Percentiles rank a stretch among this genome's conserved stretches.
phyloP scores from a whole-genome alignment of 2,329 filamentous ascomycete species.

The Didymella exigua region DNA sequence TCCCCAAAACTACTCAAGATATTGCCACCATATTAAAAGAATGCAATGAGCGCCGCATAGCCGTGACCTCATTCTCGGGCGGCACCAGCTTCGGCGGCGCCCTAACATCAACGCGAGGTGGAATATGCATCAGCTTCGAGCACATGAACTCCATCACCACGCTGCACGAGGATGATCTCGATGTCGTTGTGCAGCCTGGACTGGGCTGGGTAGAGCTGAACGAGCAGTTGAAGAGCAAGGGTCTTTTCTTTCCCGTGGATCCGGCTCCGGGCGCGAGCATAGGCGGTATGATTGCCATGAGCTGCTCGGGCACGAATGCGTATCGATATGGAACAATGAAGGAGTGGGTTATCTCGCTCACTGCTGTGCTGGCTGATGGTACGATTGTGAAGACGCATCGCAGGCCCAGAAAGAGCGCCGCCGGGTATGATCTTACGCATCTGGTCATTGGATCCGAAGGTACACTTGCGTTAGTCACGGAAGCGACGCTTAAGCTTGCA shows the following conservation, averaged over 20 bases:
- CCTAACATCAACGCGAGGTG: slow-evolving; percentile 77
- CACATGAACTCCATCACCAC: slow-evolving; percentile 83
- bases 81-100: slow-evolving; percentile 89
- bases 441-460: slow-evolving; percentile 90
- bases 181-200: slow-evolving; percentile 64
- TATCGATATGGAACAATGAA: slow-evolving; percentile 94
- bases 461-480: slow-evolving; percentile 86
- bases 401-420: slow-evolving; percentile 83
- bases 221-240: slow-evolving; percentile 66
- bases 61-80: slow-evolving; percentile 84
- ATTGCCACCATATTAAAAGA: slow-evolving; percentile 81
- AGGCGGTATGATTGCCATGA: slow-evolving; percentile 75
- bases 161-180: slow-evolving; percentile 71
- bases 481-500: slow-evolving; percentile 83
- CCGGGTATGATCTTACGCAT: slow-evolving; percentile 88
- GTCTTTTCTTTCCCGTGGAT: slow-evolving; percentile 88
- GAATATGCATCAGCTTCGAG: slow-evolving; percentile 82
- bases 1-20: slow-evolving; percentile 75
- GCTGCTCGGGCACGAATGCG: slow-evolving; percentile 81
- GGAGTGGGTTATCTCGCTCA: slow-evolving; percentile 85
- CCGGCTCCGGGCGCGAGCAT: slow-evolving; percentile 92
- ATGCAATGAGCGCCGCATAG: slow-evolving; percentile 76
- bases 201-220: slow-evolving; percentile 86
- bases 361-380: slow-evolving; percentile 85
- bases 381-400: slow-evolving; percentile 86